These are phyloP conservation scores for Sungouiozyma ichnusensis DNA, from an alignment of 805 yeast genomes.

Conservation along the genomic window DNA sequence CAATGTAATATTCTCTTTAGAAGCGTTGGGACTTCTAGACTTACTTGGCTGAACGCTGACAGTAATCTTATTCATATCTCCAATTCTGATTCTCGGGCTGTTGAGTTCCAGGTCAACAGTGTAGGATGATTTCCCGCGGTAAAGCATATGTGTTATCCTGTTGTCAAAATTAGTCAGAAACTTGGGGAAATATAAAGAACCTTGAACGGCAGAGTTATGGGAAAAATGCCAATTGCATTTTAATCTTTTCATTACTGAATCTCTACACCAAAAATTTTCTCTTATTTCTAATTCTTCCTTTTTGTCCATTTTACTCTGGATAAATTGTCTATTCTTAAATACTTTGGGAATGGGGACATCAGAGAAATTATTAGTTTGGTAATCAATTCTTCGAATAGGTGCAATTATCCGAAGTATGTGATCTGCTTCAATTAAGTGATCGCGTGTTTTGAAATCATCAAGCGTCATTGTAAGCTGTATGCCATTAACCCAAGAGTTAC, in stretches of 20 bases:
- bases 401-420: constrained; percentile 52
- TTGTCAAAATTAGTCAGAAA: constrained; percentile 20
- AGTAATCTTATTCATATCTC: constrained; percentile 8
- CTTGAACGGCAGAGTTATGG: constrained; percentile 9
- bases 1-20: constrained; percentile 1
- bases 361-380: constrained; percentile 26
- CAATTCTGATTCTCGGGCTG: constrained; percentile 6
- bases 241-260: constrained; percentile 46
- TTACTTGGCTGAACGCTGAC: constrained; percentile 8
- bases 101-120: constrained; percentile 9
- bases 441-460: constrained; percentile 19
- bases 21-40: background rate
- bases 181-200: constrained; percentile 19
- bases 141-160: constrained; percentile 15
- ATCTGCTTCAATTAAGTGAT: constrained; percentile 30
- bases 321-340: constrained; percentile 52
- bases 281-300: constrained; percentile 48
- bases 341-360: constrained; percentile 57
- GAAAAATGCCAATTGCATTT: constrained; percentile 52
- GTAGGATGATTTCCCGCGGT: constrained; percentile 14
- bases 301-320: constrained; percentile 38
- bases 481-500: constrained; percentile 69
- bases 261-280: constrained; percentile 74
- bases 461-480: constrained; percentile 30
- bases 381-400: constrained; percentile 50